Base-by-base conservation (phyloP, 768 basidiomycete species). In the Podaxis sp. region DNA sequence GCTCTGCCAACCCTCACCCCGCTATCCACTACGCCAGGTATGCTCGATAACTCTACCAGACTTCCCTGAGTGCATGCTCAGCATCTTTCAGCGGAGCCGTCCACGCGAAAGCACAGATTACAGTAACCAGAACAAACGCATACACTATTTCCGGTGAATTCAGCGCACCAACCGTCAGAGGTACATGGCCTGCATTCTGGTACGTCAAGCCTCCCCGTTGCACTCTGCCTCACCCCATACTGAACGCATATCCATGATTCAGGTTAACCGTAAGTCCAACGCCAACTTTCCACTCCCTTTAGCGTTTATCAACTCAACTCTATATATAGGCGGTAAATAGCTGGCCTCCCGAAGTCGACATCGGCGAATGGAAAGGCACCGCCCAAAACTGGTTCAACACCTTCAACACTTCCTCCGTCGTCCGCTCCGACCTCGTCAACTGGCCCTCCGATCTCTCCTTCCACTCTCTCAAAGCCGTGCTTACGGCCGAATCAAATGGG, bases 131-230 rank as follows among this genome's bases (percentile, higher is more conserved):
- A 8, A 57, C 71, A 2, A 73, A 75, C 22, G 64, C 68, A 11
- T 81, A 77, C 53, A 77, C 78, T 0, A 69, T 81, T 49, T 72
- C 74, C 12, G 80, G 80, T 46, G 80, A 81, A 60, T 81, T 81
- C 42, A 77, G 77, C 52, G 63, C 80, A 0, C 77, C 80, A 2
- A 81, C 79, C 5, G 71, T 70, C 1, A 64, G 49, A 26, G 80
- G 77, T 42, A 79, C 79, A 1, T 80, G 79, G 79, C 79, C 79
- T 54, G 79, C 79, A 12, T 80, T 80, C 63, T 80, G 79, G 77
- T 76, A 57, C 67, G 65, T 63, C 1, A 39, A 26, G n/a, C n/a
- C n/a, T n/a, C n/a, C n/a, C n/a, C n/a, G n/a, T n/a, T n/a, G n/a
- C n/a, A n/a, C n/a, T n/a, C n/a, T n/a, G n/a, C n/a, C n/a, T n/a